Conservation (phyloP, 306 rosid genomes). For the Crotalaria pallida region DNA sequence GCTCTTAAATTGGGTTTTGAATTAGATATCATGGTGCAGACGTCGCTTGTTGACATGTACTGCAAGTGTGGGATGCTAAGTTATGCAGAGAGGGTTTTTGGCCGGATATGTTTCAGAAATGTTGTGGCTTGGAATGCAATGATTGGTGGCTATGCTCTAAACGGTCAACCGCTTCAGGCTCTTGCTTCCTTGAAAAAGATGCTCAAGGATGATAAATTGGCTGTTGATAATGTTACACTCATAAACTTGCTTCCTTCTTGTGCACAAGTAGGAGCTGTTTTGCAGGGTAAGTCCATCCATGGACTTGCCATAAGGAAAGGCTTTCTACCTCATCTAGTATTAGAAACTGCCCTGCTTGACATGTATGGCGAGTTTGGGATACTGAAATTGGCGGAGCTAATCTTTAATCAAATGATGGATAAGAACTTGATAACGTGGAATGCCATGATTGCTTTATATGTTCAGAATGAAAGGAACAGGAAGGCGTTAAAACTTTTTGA, state of each 20-base stretch:
- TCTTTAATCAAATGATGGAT: constrained; percentile 33
- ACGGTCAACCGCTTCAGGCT: constrained; percentile 16
- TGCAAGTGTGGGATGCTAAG: constrained; percentile 38
- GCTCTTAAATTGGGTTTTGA: constrained; percentile 38
- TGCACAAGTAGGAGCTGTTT: constrained; percentile 32
- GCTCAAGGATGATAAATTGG: constrained; percentile 32
- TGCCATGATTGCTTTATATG: constrained; percentile 44
- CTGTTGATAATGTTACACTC: constrained; percentile 39
- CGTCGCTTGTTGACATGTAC: constrained; percentile 50
- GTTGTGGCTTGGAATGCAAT: constrained; percentile 57
- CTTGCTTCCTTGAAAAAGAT: constrained; percentile 38
- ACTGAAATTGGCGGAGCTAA: constrained; percentile 30
- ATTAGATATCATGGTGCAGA: constrained; percentile 41
- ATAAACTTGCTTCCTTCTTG: constrained; percentile 53
- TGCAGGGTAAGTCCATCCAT: constrained; percentile 49
- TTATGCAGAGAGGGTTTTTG: constrained; percentile 42
- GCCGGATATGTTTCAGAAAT: constrained; percentile 26
- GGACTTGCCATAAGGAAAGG: constrained; percentile 48
- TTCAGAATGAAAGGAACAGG: constrained; percentile 25
- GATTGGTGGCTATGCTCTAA: constrained; percentile 38
- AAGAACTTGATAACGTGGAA: constrained; percentile 43
- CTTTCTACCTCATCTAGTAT: constrained; percentile 45
- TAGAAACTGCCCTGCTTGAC: constrained; percentile 50
- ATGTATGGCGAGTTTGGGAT: constrained; percentile 38
- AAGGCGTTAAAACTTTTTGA: constrained; percentile 43